Percentiles rank a stretch among this genome's conserved stretches.
phyloP scores from a whole-genome alignment of 73 alveolate species.

The Tetrahymena elliotti region DNA sequence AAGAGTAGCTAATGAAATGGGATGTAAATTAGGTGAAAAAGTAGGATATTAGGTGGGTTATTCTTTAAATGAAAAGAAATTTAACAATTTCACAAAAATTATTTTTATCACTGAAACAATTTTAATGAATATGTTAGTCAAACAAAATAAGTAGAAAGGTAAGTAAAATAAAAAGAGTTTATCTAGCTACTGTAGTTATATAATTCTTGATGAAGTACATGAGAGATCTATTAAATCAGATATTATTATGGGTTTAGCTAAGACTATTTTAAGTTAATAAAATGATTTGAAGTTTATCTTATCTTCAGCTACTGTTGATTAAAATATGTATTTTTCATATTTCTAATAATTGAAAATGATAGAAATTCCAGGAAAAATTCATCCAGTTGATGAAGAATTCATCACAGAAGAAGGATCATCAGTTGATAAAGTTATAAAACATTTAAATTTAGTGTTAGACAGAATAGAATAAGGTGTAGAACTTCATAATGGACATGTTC shows the following conservation, averaged over 20 bases:
- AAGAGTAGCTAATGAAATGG: constrained; percentile 83
- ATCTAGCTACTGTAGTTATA: constrained; percentile 1
- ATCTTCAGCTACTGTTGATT: constrained; percentile 63
- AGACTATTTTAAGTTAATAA: constrained; percentile 44
- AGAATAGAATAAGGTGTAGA: background rate
- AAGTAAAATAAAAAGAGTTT: background rate
- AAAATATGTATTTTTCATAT: background rate
- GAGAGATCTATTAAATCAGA: constrained; percentile 88
- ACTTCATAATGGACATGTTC: background rate
- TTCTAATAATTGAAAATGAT: background rate
- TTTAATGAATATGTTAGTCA: background rate
- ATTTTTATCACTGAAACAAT: constrained; percentile 20
- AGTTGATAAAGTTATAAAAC: background rate
- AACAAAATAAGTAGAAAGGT: background rate
- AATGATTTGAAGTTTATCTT: constrained; percentile 47
- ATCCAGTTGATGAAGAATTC: background rate
- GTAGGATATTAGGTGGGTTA: constrained; percentile 80
- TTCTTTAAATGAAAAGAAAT: constrained; percentile 68
- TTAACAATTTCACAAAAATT: constrained; percentile 77
- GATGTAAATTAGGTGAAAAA: constrained; percentile 56
- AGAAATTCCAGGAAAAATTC: background rate
- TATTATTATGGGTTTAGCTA: constrained; percentile 86
- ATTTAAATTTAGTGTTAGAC: background rate
- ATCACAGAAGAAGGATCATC: background rate
- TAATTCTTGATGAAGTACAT: constrained; percentile 65